Percentiles rank a stretch among this genome's conserved stretches.
These are phyloP conservation scores for Cytidiella melzeri DNA, from an alignment of 768 basidiomycete species.

Conservation along the genomic window DNA sequence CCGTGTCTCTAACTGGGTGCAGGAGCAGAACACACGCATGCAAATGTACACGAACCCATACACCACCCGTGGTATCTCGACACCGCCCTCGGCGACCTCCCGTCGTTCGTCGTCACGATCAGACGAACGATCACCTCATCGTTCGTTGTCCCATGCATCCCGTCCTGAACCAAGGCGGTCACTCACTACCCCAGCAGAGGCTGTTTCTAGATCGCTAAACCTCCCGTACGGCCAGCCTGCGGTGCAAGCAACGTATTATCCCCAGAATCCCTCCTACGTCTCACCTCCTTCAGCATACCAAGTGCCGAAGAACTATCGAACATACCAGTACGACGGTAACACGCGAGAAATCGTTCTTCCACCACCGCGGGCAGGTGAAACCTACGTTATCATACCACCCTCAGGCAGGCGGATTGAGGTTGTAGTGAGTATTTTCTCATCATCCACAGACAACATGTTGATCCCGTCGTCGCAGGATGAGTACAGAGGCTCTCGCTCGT, in stretches of 20 bases:
- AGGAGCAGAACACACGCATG: constrained; percentile 14
- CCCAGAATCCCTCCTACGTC: background rate
- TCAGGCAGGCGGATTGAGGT: constrained; percentile 17
- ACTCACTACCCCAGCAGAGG: constrained; percentile 4
- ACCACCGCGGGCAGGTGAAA: constrained; percentile 19
- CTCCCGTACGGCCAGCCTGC: background rate
- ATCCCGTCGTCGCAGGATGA: too few relatives aligned
- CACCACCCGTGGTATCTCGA: constrained; percentile 9
- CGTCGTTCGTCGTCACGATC: constrained; percentile 10
- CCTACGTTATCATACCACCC: constrained; percentile 23
- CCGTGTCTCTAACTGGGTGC: constrained; percentile 25
- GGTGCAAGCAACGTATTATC: background rate
- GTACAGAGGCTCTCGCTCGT: too few relatives aligned
- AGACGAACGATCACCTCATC: constrained; percentile 7
- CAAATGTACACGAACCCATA: constrained; percentile 20
- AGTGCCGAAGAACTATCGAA: background rate
- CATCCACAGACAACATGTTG: too few relatives aligned
- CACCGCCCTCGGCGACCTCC: constrained; percentile 6
- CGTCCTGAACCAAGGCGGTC: constrained; percentile 6
- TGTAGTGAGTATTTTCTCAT: constrained; percentile 7
- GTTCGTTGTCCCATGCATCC: constrained; percentile 11
- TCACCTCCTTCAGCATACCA: background rate
- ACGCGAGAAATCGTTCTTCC: constrained; percentile 17
- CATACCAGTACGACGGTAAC: constrained; percentile 1
- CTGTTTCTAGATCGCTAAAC: background rate